A percentile compares a stretch with the other conserved stretches of the same genome.
Evolutionary conservation across 495 filamentous ascomycete species (phyloP).

Genomic region (Xylaria intraflava): DNA sequence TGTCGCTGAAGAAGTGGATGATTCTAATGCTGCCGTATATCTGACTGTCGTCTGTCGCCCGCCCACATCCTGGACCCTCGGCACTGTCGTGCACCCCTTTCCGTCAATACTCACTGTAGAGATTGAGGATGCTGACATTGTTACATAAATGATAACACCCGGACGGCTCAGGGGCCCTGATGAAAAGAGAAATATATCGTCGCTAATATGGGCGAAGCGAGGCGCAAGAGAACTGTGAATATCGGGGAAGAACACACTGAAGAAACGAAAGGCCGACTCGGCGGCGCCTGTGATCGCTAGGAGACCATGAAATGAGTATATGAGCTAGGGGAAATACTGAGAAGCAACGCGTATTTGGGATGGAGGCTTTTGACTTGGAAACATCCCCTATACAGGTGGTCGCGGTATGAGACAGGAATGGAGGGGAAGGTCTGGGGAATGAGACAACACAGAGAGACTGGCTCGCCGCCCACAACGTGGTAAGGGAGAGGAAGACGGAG

Average conservation of each 20-base stretch:
- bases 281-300: slow-evolving; percentile 30
- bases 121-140: slow-evolving; percentile 18
- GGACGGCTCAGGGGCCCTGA: slow-evolving; percentile 41
- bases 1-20: slow-evolving; percentile 15
- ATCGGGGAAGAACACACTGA: slow-evolving; percentile 24
- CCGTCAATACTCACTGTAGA: slow-evolving; percentile 38
- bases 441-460: slow-evolving; percentile 1
- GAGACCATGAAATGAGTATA: slow-evolving; percentile 33
- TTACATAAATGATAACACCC: slow-evolving; percentile 3
- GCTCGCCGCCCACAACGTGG: slow-evolving; percentile 3
- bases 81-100: slow-evolving; percentile 43
- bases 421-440: not conserved
- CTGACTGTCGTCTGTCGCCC: slow-evolving; percentile 13
- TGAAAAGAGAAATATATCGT: slow-evolving; percentile 11
- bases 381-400: slow-evolving; percentile 16
- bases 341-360: slow-evolving; percentile 9
- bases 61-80: slow-evolving; percentile 21
- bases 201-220: slow-evolving; percentile 18
- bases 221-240: slow-evolving; percentile 12
- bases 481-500: slow-evolving; percentile 15
- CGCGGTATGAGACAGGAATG: slow-evolving; percentile 28
- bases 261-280: slow-evolving; percentile 34
- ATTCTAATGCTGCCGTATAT: slow-evolving; percentile 12
- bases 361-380: not conserved
- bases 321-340: slow-evolving; percentile 11